Base-by-base conservation (phyloP, 2,329 filamentous ascomycete genomes). In the Fusarium domesticum region DNA sequence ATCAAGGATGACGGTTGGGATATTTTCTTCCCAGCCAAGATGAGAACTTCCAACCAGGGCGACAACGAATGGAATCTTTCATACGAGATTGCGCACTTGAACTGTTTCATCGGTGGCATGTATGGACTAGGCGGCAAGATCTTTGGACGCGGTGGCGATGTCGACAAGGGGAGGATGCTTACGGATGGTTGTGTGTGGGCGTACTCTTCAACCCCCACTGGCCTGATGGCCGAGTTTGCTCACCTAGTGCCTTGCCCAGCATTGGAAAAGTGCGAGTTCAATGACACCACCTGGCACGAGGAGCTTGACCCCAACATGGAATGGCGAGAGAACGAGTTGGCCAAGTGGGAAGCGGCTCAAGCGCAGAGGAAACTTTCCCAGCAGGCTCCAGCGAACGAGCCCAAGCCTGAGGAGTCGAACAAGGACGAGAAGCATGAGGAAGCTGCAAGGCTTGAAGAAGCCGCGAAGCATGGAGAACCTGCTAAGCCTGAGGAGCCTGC, bases 61-160 rank as follows among this genome's bases (percentile, higher is more conserved):
- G 64, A 68, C 35, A 53, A 58, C 7, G 66, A 73, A 8, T 60
- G 71, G 11, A 49, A 42, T 16, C 74, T 72, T 12, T 66, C 82
- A 36, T 88, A 84, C 59, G 78, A 86, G 50, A 70, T 80, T 6
- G 75, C 77, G 0, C 80, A 85, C 58, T 68, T 86, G 39, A 81
- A 81, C 5, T 87, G 84, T 60, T 87, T 87, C 62, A 69, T 84
- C 30, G 84, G 84, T 25, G 84, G 83, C 56, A 87, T 87, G 84
- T 80, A 84, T 46, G 83, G 75, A 7, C 69, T 87, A 56, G 80
- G 78, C 23, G 80, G 80, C 34, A 82, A 80, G 59, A 75, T 85
- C 32, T 84, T 85, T 49, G 70, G 73, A 7, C 67, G 73, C 2
- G 71, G 75, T 2, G 71, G 76, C 18, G 82, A 87, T 56, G 67